These are phyloP conservation scores for Neonectria punicea DNA, from an alignment of 2,329 filamentous ascomycete genomes.

Conservation along the genomic window DNA sequence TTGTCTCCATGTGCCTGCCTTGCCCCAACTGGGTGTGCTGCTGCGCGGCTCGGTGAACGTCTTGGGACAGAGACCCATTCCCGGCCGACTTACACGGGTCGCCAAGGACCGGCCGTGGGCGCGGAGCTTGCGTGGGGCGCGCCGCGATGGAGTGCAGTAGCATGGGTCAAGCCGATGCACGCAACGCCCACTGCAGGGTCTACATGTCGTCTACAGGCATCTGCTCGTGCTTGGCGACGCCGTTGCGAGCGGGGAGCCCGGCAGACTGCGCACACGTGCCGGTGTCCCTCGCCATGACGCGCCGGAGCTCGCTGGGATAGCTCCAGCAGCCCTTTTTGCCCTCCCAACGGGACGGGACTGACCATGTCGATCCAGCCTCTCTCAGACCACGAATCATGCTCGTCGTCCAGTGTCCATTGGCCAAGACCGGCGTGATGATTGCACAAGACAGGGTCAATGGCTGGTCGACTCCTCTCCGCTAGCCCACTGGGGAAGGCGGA, in stretches of 20 bases:
- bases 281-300: constrained; percentile 35
- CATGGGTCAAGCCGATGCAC: constrained; percentile 16
- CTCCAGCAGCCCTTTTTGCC: constrained; percentile 22
- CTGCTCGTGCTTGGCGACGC: constrained; percentile 28
- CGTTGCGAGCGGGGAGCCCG: constrained; percentile 25
- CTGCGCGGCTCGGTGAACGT: constrained; percentile 35
- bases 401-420: constrained; percentile 31
- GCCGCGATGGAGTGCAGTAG: constrained; percentile 6
- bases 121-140: constrained; percentile 21
- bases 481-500: constrained; percentile 39
- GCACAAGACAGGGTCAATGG: constrained; percentile 27
- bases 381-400: constrained; percentile 28
- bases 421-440: constrained; percentile 24
- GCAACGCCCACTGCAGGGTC: background rate
- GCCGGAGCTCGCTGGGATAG: constrained; percentile 30
- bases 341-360: constrained; percentile 35
- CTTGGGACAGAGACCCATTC: constrained; percentile 33
- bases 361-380: constrained; percentile 34
- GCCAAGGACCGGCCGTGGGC: constrained; percentile 35
- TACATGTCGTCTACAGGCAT: background rate
- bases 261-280: constrained; percentile 38
- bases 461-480: constrained; percentile 27
- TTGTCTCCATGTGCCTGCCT: background rate
- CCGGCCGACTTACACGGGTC: constrained; percentile 24
- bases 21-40: constrained; percentile 12